Conservation (phyloP, 1,139 yeast species). For the Diutina rugosa region DNA sequence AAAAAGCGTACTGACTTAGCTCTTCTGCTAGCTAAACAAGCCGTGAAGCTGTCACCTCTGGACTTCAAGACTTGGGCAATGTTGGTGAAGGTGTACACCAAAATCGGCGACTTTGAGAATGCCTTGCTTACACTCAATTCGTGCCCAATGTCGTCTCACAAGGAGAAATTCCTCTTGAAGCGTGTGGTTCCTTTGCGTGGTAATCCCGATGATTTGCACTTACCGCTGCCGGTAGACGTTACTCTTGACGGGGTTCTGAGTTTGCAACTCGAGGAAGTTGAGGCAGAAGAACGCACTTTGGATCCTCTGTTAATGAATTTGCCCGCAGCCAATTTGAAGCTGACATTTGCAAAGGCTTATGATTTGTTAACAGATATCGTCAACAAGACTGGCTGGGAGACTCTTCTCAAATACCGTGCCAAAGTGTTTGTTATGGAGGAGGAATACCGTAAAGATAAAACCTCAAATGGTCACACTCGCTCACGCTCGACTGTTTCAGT, state of each 20-base stretch:
- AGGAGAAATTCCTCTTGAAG: conserved; percentile 41
- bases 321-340: conserved; percentile 65
- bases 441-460: conserved; percentile 49
- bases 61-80: conserved; percentile 78
- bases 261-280: conserved; percentile 38
- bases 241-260: conserved; percentile 49
- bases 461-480: conserved; percentile 5
- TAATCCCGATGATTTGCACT: conserved; percentile 42
- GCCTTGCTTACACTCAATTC: conserved; percentile 80
- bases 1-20: conserved; percentile 66
- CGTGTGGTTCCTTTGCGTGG: conserved; percentile 50
- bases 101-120: conserved; percentile 54
- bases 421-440: conserved; percentile 92
- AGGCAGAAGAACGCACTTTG: conserved; percentile 39
- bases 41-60: conserved; percentile 74
- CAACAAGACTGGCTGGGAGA: conserved; percentile 76
- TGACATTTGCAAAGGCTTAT: conserved; percentile 73
- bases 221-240: conserved; percentile 75
- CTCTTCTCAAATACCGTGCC: conserved; percentile 66
- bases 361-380: conserved; percentile 67
- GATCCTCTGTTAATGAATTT: conserved; percentile 60
- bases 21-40: conserved; percentile 54
- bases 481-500: conserved; percentile 7
- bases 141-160: conserved; percentile 78
- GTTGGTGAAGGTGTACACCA: conserved; percentile 61